Evolutionary conservation across 768 basidiomycete genomes (phyloP), one percentile per base, ranked within the genome.

Genomic region (Roridomyces roridus): DNA sequence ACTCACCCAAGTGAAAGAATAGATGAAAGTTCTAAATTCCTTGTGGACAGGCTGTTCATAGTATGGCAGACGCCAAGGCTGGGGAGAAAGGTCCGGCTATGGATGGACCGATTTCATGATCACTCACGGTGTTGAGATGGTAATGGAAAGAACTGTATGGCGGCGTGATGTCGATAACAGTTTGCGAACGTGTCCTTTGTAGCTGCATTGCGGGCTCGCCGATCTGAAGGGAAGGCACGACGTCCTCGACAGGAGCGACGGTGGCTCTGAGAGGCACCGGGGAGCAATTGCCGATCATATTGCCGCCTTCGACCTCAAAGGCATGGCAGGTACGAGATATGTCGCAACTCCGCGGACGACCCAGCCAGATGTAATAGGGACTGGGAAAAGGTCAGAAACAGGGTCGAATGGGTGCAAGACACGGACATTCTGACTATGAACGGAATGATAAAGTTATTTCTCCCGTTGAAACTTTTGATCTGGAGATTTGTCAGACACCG

Each of bases 311-410:
- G 20, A 84, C 72, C 60, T 87, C 85, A 65, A 88, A 88, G 1
- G 84, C 81, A 60, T 85, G 82, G 45, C 78, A 79, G 43, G 80
- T 77, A 3, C 74, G 74, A 2, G 86, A 77, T 15, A 85, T 82
- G 56, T 88, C 85, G 56, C 84, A 80, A 4, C 79, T 72, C 23
- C 87, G 84, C 9, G 87, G 82, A 46, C 87, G 84, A 31, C 88
- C 89, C 26, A 92, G 77, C 81, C 87, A 91, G 62, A 92, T 84
- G 68, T 91, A 91, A 73, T 88, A 88, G 0, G 86, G 85, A 25
- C 82, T 86, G 54, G 3, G 15, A 26, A 18, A 28, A 21, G 29
- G 20, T 35, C 21, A n/a, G n/a, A 56, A 45, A 20, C 40, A 24
- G 35, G 20, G 14, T 45, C 26, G n/a, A 52, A 12, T 6, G 17